Base-by-base conservation (phyloP, 2,329 filamentous ascomycete genomes). In the Calonectria hongkongensis region DNA sequence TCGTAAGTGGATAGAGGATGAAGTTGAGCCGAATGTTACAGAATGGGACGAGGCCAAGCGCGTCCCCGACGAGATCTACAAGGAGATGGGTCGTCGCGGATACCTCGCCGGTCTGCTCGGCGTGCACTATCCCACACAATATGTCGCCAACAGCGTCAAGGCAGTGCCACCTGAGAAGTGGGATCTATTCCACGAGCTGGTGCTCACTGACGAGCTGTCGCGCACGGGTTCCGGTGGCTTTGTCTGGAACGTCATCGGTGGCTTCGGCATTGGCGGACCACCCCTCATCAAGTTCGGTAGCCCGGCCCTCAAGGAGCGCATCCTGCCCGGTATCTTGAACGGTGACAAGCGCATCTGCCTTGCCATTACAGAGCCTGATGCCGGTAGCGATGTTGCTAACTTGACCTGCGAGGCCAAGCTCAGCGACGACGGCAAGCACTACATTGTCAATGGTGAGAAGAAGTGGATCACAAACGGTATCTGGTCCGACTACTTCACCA, bases 401-500 rank as follows among this genome's bases (percentile, higher is more conserved):
- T 84, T 99, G 78, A 97, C 93, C 16, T 98, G 96, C 85, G 96
- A 98, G 88, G 97, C 97, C 30, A 98, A 98, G 89, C 90, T 98
- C 71, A 94, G 91, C 75, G 94, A 97, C 79, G 97, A 99, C 81
- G 97, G 97, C 82, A 98, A 98, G 89, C 95, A 98, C 87, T 99
- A 97, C 86, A 98, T 98, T 79, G 97, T 99, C 86, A 99, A 98
- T 82, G 97, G 97, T 68, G 96, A 98, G 91, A 98, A 99, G 94
- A 99, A 99, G 88, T 98, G 97, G 96, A 98, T 98, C 85, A 98
- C 96, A 81, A 99, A 99, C 86, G 97, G 97, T 81, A 92, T 98
- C 81, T 98, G 95, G 95, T 91, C 89, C 74, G 97, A 99, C 85
- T 99, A 98, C 88, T 98, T 98, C 89, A 98, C 97, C 68, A 97